Conservation (phyloP, 2,329 filamentous ascomycete genomes). For the Fusarium sp. region DNA sequence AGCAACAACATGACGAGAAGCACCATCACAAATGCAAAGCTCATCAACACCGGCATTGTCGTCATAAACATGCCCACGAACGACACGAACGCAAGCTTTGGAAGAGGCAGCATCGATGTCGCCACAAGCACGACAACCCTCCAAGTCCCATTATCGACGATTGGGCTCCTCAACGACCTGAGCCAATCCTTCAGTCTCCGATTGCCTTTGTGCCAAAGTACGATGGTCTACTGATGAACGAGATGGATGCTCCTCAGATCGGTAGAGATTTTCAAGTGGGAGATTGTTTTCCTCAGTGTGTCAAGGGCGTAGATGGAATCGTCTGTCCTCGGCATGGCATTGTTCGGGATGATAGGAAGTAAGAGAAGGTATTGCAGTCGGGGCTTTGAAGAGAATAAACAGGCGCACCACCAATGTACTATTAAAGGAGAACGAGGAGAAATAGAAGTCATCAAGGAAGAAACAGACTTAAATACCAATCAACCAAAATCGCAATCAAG, state of each 20-base stretch:
- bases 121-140: neutral
- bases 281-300: neutral
- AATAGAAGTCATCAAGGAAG: neutral
- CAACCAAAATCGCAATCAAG: neutral
- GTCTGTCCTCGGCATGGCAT: neutral
- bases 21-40: neutral
- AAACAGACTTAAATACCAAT: neutral
- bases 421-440: neutral
- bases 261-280: neutral
- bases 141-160: neutral
- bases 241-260: slow-evolving; percentile 42
- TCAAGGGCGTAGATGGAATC: neutral
- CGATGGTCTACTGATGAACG: slow-evolving; percentile 14
- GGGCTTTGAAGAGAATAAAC: neutral
- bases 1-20: neutral
- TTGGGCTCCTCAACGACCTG: slow-evolving; percentile 10
- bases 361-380: neutral
- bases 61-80: slow-evolving; percentile 8
- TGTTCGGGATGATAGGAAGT: neutral
- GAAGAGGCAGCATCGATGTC: neutral
- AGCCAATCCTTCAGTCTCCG: neutral
- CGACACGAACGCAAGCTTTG: neutral
- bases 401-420: neutral
- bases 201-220: neutral
- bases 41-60: neutral